Evolutionary conservation across 2,329 filamentous ascomycete genomes (phyloP), one percentile per base, ranked within the genome.

Genomic region (Pseudogymnoascus sp.): DNA sequence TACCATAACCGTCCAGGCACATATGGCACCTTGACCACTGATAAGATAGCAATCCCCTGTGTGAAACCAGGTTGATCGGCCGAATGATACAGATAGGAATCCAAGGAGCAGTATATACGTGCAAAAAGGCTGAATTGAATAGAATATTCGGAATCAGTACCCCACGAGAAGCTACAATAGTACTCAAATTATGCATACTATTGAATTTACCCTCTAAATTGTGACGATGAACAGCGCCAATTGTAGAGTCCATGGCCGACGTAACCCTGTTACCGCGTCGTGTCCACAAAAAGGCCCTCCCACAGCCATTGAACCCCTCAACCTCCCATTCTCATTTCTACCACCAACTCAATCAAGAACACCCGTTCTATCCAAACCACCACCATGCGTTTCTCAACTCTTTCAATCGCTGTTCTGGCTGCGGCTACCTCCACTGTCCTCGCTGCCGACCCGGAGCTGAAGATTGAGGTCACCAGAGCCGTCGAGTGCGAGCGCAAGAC

Each of bases 401-500:
- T 70, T 18, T 60, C 71, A 37, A 64, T 73, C 44, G 69, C 70
- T 40, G 67, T 67, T 28, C 64, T 73, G 44, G 69, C 66, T 42
- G 65, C 69, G 31, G 67, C 68, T 42, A 67, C 70, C 44, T 67
- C 67, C 38, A 66, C 63, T 28, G 65, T 71, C 40, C 62, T 71
- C 16, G 72, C 71, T 23, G 70, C 66, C 11, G 69, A 70, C 8
- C 63, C 80, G 65, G 84, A 88, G 69, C 84, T 96, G 69, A 84
- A 89, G 76, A 90, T 96, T 74, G 86, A 96, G 68, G 85, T 90
- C 68, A 89, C 86, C 61, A 81, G 85, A 64, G 79, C 84, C 25
- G 88, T 90, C 67, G 84, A 91, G 69, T 97, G 92, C 80, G 84
- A 85, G 60, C 87, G 91, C 76, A 92, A 90, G 79, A 89, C 85